Evolutionary conservation across 1,139 yeast genomes (phyloP).

Genomic region (Pichia sp.): DNA sequence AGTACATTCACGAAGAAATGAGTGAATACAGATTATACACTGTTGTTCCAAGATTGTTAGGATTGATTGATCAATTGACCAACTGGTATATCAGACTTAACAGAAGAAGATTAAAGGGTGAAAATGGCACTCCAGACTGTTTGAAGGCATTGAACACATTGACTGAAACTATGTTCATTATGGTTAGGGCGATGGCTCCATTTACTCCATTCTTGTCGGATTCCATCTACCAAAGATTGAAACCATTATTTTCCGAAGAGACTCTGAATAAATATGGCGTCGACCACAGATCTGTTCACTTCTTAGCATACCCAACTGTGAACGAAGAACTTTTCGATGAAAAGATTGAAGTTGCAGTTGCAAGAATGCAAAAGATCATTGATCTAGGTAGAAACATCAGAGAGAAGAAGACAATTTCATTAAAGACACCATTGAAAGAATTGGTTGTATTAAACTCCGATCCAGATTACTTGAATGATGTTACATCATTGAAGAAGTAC

Average conservation of each 20-base stretch:
- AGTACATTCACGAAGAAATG: conserved; percentile 88
- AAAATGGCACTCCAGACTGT: conserved; percentile 79
- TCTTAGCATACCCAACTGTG: conserved; percentile 83
- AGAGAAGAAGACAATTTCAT: conserved; percentile 88
- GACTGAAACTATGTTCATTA: conserved; percentile 81
- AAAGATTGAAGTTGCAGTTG: conserved; percentile 74
- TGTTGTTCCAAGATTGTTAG: conserved; percentile 87
- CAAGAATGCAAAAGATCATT: conserved; percentile 95
- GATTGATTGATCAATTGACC: conserved; percentile 88
- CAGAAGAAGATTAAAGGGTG: conserved; percentile 97
- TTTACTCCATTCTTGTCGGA: conserved; percentile 96
- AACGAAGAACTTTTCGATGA: conserved; percentile 78
- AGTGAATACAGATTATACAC: conserved; percentile 82
- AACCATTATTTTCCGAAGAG: conserved; percentile 52
- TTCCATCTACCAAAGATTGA: conserved; percentile 75
- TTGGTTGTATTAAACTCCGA: conserved; percentile 84
- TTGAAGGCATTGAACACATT: conserved; percentile 82
- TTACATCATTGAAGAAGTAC: conserved; percentile 71
- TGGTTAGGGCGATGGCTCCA: conserved; percentile 97
- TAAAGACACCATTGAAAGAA: conserved; percentile 91
- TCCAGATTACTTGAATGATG: conserved; percentile 65
- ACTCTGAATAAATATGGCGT: conserved; percentile 44
- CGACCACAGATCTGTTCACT: conserved; percentile 85
- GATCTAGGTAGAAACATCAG: conserved; percentile 95
- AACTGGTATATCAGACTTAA: conserved; percentile 99